Evolutionary conservation across 139 green algal species (phyloP), one percentile per base, ranked within the genome.

Genomic region (Microglena sp.): DNA sequence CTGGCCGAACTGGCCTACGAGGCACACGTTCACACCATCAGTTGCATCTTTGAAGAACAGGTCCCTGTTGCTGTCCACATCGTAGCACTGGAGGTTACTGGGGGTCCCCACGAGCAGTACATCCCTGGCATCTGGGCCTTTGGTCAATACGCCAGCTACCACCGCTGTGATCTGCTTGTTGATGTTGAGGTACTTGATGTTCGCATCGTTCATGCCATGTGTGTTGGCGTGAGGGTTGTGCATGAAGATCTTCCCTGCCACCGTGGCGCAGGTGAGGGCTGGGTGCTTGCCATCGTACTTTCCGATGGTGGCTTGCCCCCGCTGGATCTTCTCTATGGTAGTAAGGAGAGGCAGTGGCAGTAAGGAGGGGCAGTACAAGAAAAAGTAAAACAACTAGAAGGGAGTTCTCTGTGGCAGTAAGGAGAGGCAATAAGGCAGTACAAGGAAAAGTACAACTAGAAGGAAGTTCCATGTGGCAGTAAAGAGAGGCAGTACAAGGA

Each of bases 1-100:
- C n/a, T 29, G 68, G 18, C 73, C 78, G 22, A 73, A 68, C 5
- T 35, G 60, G 0, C 77, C 80, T 2, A 83, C 58, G 1, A 83
- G 26, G 0, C 82, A 57, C 5, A 64, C 67, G 44, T 76, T 80
- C 4, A 86, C 80, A 1, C 81, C 82, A 60, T 89, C 82, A 5
- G 65, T 34, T 3, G 89, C 71, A 30, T 90, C 84, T 45, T 81
- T 88, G 75, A 86, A 90, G 72, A 89, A 92, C 1, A 87, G 11
- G 65, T 92, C 83, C 35, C 31, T 62, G 69, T 89, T 89, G 15
- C 75, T 44, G n/a, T 85, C 34, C 11, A 83, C 69, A 33, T 89
- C 80, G 43, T 87, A 89, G n/a, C 66, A 80, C 55, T 86, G 80
- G 21, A 89, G n/a, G 56, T 72, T 73, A 33, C 35, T 77, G 5